phyloP scores from a whole-genome alignment of 2,329 filamentous ascomycete species.

The Emmonsia crescens region DNA sequence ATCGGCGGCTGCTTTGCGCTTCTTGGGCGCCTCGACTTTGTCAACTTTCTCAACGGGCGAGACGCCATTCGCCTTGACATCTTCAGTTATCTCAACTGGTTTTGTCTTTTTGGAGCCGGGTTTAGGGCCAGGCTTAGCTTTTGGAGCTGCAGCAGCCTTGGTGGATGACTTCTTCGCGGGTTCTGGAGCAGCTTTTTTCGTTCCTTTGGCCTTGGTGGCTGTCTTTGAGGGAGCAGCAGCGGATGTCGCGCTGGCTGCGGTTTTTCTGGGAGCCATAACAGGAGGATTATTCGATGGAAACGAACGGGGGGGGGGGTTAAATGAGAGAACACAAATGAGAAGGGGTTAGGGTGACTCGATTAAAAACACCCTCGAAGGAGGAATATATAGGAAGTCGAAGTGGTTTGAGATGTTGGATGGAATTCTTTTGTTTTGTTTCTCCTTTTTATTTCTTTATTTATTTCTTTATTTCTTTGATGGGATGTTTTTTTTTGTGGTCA shows the following conservation, averaged over 20 bases:
- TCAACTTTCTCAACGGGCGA: neutral
- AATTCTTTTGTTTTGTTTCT: neutral
- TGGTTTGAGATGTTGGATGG: neutral
- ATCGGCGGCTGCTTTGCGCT: slow-evolving; percentile 25
- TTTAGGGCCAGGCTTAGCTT: slow-evolving; percentile 12
- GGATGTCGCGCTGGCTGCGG: slow-evolving; percentile 19
- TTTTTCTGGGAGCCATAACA: slow-evolving; percentile 17
- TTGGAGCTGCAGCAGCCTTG: slow-evolving; percentile 9
- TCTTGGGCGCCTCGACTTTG: slow-evolving; percentile 9
- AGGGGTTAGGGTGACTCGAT: neutral
- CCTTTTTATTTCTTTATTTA: neutral
- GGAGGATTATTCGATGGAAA: slow-evolving; percentile 5
- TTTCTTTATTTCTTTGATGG: slow-evolving; percentile 5
- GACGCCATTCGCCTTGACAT: slow-evolving; percentile 1
- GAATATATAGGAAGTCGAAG: neutral
- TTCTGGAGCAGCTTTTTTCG: slow-evolving; percentile 17
- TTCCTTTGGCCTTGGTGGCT: slow-evolving; percentile 16
- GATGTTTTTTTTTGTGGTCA: neutral
- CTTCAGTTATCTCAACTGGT: neutral
- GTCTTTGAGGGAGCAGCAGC: slow-evolving; percentile 14
- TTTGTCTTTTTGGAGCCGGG: slow-evolving; percentile 1
- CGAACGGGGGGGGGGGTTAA: neutral
- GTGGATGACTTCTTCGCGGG: slow-evolving; percentile 12
- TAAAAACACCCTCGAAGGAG: neutral
- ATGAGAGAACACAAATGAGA: neutral